A percentile compares a stretch with the other conserved stretches of the same genome.
phyloP scores from a whole-genome alignment of 192 early-diverging fungal genomes.

The Backusella macrospora region DNA sequence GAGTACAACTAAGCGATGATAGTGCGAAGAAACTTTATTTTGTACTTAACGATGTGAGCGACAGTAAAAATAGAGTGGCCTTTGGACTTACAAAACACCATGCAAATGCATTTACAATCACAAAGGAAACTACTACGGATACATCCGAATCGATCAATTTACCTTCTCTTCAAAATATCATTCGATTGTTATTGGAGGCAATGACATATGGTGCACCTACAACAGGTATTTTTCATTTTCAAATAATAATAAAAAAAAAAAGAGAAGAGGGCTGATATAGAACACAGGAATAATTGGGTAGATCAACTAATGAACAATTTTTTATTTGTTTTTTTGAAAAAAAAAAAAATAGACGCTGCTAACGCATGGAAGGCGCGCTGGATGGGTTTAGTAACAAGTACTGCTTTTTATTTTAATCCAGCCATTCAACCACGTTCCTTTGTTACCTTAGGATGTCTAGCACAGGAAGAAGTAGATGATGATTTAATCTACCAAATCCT shows the following conservation, averaged over 20 bases:
- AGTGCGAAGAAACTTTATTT: constrained; percentile 53
- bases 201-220: constrained; percentile 61
- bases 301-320: neutral
- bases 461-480: constrained; percentile 86
- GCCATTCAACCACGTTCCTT: constrained; percentile 93
- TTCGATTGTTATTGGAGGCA: constrained; percentile 64
- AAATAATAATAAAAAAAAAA: neutral
- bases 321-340: neutral
- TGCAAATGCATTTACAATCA: constrained; percentile 66
- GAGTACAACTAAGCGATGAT: constrained; percentile 49
- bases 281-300: neutral
- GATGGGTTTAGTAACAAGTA: constrained; percentile 86
- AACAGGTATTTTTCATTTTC: constrained; percentile 46
- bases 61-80: constrained; percentile 71
- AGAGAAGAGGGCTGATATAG: neutral
- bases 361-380: constrained; percentile 86
- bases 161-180: constrained; percentile 53
- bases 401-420: constrained; percentile 91
- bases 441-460: constrained; percentile 84
- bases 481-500: constrained; percentile 90
- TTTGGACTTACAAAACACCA: constrained; percentile 73
- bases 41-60: constrained; percentile 74
- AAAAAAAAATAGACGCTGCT: constrained; percentile 58
- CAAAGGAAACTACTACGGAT: constrained; percentile 51
- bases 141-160: constrained; percentile 47